A percentile compares a stretch with the other conserved stretches of the same genome.
phyloP scores from a whole-genome alignment of 1,284 basidiomycete genomes.

The Ganoderma lucidum region DNA sequence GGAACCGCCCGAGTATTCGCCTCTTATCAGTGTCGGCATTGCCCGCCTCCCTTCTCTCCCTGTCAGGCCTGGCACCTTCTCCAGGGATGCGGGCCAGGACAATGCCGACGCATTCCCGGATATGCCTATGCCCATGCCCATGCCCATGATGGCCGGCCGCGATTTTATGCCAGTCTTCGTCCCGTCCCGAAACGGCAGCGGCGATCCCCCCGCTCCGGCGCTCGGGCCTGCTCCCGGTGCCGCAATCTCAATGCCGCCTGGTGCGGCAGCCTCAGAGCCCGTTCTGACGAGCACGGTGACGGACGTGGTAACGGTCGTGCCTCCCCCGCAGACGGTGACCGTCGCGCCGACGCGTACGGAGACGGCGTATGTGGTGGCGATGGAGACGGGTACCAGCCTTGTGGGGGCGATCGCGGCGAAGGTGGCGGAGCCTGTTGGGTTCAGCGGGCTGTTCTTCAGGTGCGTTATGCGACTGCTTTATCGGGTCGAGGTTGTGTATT shows the following conservation, averaged over 20 bases:
- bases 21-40: not conserved
- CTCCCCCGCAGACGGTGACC: conserved; percentile 33
- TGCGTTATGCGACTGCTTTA: conserved; percentile 36
- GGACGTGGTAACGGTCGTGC: conserved; percentile 22
- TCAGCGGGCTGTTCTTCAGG: conserved; percentile 81
- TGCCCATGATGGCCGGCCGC: not conserved
- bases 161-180: conserved; percentile 21
- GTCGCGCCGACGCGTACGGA: conserved; percentile 31
- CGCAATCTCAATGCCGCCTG: not conserved
- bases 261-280: not conserved
- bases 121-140: not conserved
- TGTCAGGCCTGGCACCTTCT: not conserved
- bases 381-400: conserved; percentile 12
- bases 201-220: not conserved
- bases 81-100: not conserved
- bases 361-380: conserved; percentile 31
- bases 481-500: not conserved
- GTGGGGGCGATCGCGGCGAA: conserved; percentile 7
- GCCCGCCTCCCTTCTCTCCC: not conserved
- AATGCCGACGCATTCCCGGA: not conserved
- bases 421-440: conserved; percentile 51
- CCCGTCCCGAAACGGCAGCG: conserved; percentile 1
- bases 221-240: not conserved
- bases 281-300: conserved; percentile 17
- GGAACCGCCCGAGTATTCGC: not conserved